Evolutionary conservation across 1,284 basidiomycete species (phyloP).

Genomic region (Fomitopsis palustris): DNA sequence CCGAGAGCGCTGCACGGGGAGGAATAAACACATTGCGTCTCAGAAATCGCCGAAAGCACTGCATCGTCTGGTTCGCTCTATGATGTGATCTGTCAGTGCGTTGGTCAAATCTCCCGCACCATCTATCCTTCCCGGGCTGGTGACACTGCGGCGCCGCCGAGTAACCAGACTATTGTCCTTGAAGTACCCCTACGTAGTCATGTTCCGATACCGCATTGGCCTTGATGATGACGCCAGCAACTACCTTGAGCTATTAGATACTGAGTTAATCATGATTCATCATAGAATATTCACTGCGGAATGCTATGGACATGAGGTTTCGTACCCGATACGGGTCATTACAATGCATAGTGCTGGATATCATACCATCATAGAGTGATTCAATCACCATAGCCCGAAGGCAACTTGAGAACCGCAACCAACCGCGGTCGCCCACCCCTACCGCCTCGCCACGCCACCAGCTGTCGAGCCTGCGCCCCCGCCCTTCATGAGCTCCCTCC

Average conservation of each 20-base stretch:
- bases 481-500: constrained; percentile 31
- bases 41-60: not conserved
- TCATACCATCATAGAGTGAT: not conserved
- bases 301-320: not conserved
- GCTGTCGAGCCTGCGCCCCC: not conserved
- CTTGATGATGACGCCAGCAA: no score
- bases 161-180: no score
- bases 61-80: not conserved
- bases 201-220: no score
- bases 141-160: no score
- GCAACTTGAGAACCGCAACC: not conserved
- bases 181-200: no score
- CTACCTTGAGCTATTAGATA: no score
- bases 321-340: not conserved
- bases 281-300: not conserved
- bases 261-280: no score
- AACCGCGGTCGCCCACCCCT: not conserved
- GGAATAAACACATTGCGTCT: not conserved
- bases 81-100: not conserved
- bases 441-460: not conserved
- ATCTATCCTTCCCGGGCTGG: no score
- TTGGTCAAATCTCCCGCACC: not conserved
- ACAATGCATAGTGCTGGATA: not conserved
- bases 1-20: not conserved
- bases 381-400: not conserved